Evolutionary conservation across 257 asterid species (phyloP).

Genomic region (Sherardia arvensis): DNA sequence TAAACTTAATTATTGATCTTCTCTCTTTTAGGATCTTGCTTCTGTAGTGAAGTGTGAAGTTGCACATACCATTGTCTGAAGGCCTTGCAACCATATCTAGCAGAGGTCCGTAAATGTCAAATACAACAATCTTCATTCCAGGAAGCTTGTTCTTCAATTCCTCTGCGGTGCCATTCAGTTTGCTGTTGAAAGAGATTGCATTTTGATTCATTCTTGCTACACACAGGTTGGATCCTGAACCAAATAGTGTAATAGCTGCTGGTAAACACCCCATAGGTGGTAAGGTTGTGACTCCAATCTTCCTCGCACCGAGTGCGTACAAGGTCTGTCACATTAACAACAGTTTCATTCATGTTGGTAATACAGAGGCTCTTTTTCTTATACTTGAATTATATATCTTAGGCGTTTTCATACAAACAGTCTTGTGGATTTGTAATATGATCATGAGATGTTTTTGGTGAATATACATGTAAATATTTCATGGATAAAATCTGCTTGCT

Average conservation of each 20-base stretch:
- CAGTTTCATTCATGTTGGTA: not conserved
- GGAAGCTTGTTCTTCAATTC: conserved; percentile 41
- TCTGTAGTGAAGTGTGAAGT: not conserved
- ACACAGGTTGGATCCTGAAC: conserved; percentile 54
- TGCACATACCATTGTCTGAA: conserved; percentile 39
- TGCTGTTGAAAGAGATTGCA: conserved; percentile 54
- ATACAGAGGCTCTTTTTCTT: not conserved
- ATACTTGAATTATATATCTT: not conserved
- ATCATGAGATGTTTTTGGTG: not conserved
- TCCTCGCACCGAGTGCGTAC: conserved; percentile 56
- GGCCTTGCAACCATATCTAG: conserved; percentile 49
- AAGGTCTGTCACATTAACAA: conserved; percentile 29
- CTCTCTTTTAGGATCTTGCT: conserved; percentile 2
- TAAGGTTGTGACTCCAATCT: conserved; percentile 62
- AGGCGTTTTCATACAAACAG: not conserved
- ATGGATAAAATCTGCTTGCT: not conserved
- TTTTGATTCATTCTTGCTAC: conserved; percentile 55
- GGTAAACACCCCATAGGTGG: conserved; percentile 90
- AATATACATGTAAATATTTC: not conserved
- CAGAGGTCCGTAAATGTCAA: conserved; percentile 69
- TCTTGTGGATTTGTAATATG: not conserved
- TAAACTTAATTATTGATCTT: not conserved
- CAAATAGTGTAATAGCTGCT: conserved; percentile 65
- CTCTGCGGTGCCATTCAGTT: conserved; percentile 52
- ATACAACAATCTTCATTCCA: conserved; percentile 69